These are phyloP conservation scores for Dipteronia dyeriana DNA, from an alignment of 345 rosid species.

Conservation along the genomic window DNA sequence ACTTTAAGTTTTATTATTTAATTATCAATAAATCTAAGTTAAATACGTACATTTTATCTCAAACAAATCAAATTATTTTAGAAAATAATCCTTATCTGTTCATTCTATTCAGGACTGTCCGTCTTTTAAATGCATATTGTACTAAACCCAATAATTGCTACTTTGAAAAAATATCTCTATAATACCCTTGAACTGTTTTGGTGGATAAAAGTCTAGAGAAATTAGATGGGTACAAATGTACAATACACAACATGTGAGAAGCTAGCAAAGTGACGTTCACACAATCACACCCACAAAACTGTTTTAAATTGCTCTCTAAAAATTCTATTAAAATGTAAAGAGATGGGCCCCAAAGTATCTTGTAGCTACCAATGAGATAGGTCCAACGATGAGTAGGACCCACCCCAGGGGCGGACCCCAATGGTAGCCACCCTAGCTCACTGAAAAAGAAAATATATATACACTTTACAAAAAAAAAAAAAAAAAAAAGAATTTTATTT, in stretches of 20 bases:
- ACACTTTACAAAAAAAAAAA: too few relatives aligned
- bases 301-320: not conserved
- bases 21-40: too few relatives aligned
- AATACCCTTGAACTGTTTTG: conserved; percentile 13
- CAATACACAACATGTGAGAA: conserved; percentile 7
- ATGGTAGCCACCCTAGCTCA: too few relatives aligned
- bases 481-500: too few relatives aligned
- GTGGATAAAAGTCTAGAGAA: conserved; percentile 12
- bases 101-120: too few relatives aligned
- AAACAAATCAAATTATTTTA: too few relatives aligned
- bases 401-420: too few relatives aligned
- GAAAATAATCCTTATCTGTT: too few relatives aligned
- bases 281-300: not conserved
- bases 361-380: conserved; percentile 18
- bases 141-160: not conserved
- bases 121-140: not conserved
- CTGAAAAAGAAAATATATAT: too few relatives aligned
- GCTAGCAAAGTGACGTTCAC: not conserved
- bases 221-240: not conserved
- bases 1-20: not conserved
- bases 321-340: not conserved
- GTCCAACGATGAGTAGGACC: not conserved
- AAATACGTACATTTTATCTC: too few relatives aligned
- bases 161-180: not conserved
- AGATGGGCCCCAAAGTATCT: conserved; percentile 3